phyloP scores from a whole-genome alignment of 2,329 filamentous ascomycete genomes.

The Fusarium buxicola region DNA sequence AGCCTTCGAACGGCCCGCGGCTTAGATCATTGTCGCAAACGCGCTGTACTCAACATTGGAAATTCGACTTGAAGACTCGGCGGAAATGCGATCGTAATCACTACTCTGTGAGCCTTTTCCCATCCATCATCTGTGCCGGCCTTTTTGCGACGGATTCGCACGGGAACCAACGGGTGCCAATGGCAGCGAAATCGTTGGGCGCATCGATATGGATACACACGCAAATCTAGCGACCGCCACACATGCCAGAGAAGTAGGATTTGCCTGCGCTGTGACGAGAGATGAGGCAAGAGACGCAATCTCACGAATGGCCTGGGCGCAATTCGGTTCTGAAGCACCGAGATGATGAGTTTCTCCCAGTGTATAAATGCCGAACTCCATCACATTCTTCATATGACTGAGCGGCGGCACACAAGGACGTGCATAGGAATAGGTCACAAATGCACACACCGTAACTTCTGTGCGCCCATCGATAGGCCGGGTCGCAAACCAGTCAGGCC shows the following conservation, averaged over 20 bases:
- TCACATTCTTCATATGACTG: slow-evolving; percentile 30
- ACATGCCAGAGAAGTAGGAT: slow-evolving; percentile 36
- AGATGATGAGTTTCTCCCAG: slow-evolving; percentile 4
- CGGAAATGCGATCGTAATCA: slow-evolving; percentile 4
- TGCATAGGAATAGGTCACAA: slow-evolving; percentile 16
- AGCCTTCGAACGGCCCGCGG: neutral
- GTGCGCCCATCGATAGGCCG: slow-evolving; percentile 36
- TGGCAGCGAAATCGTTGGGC: slow-evolving; percentile 26
- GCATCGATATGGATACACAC: slow-evolving; percentile 34
- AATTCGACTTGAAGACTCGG: neutral
- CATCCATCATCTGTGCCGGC: slow-evolving; percentile 20
- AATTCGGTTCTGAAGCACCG: slow-evolving; percentile 12
- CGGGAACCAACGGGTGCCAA: slow-evolving; percentile 39
- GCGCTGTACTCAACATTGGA: neutral
- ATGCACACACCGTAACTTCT: slow-evolving; percentile 43
- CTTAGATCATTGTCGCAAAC: neutral
- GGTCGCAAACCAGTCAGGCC: slow-evolving; percentile 32
- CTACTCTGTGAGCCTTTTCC: slow-evolving; percentile 26
- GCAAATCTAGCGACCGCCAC: slow-evolving; percentile 41
- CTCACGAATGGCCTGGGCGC: slow-evolving; percentile 18
- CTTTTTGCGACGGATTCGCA: slow-evolving; percentile 36
- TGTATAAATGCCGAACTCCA: slow-evolving; percentile 27
- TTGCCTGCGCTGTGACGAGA: slow-evolving; percentile 28
- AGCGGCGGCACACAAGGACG: slow-evolving; percentile 19
- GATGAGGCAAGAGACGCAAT: slow-evolving; percentile 32